phyloP scores from a whole-genome alignment of 495 filamentous ascomycete genomes.

The Patellaria atrata region DNA sequence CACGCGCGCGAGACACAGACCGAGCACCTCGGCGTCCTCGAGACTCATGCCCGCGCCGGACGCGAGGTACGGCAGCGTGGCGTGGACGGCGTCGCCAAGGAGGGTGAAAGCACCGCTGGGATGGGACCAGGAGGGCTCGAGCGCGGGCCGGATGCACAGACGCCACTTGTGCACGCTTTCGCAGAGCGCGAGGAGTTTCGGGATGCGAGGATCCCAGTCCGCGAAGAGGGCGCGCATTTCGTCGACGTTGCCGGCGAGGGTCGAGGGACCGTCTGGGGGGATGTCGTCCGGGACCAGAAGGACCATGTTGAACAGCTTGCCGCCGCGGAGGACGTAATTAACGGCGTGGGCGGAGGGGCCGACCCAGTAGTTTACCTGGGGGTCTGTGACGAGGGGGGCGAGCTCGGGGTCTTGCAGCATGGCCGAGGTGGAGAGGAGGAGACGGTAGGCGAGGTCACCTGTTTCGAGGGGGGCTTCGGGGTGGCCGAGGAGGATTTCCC shows the following conservation, averaged over 20 bases:
- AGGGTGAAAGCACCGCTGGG: conserved; percentile 13
- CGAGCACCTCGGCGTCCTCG: conserved; percentile 16
- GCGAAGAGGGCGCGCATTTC: conserved; percentile 52
- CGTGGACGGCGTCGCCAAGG: conserved; percentile 21
- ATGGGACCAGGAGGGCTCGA: conserved; percentile 17
- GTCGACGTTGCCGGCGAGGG: conserved; percentile 42
- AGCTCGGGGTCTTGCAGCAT: conserved; percentile 38
- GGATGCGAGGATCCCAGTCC: conserved; percentile 35
- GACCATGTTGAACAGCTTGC: conserved; percentile 54
- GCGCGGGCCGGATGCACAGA: conserved; percentile 13
- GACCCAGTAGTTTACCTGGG: conserved; percentile 59
- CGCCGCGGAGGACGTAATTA: conserved; percentile 47
- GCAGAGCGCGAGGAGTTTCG: conserved; percentile 15
- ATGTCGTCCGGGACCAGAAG: conserved; percentile 57
- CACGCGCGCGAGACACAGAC: conserved; percentile 28
- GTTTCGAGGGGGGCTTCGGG: conserved; percentile 32
- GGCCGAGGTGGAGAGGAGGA: conserved; percentile 39
- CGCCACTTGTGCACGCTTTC: conserved; percentile 19
- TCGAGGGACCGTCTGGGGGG: conserved; percentile 40
- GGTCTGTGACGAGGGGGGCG: conserved; percentile 33
- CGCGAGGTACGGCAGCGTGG: conserved; percentile 17
- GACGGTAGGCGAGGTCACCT: conserved; percentile 53
- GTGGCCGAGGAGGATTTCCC: conserved; percentile 19
- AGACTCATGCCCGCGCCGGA: conserved; percentile 15
- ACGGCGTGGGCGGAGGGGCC: conserved; percentile 50